Base-by-base conservation (phyloP, 2,329 filamentous ascomycete species). In the Dactylellina leptospora region DNA sequence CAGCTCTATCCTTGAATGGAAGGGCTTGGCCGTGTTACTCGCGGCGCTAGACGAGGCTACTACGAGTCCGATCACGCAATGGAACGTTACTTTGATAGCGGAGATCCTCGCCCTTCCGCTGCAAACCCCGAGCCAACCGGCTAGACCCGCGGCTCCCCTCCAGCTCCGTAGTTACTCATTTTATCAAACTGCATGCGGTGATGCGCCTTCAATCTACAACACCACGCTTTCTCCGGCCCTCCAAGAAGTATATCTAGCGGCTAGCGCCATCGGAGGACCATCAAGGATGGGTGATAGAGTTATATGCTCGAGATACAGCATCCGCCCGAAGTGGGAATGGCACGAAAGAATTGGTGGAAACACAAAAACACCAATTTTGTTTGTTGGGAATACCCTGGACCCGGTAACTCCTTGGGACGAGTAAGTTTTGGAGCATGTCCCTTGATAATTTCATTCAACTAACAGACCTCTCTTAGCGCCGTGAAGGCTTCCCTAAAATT, bases 241-340 rank as follows among this genome's bases (percentile, higher is more conserved):
- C 16, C 3, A 18, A 30, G 38, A 60, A n/a, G 40, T 45, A 1
- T 69, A 60, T 23, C 13, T 47, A 2, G 30, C 27, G 13, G 11
- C 28, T 1, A 61, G 56, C 20, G 30, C 16, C n/a, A n/a, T 70
- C 9, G 33, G 36, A 1, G 56, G 56, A 11, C 28, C 44, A 10
- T 22, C 51, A 3, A 40, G 64, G 45, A 8, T 61, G 16, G 6
- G 42, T 16, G 55, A 45, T n/a, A 61, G 48, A 22, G 28, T 50
- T 20, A 44, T 50, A 22, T 70, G 64, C 16, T 30, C 48, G 10
- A 48, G 56, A 38, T 70, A 36, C 9, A 13, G 36, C 1, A 61
- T 56, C n/a, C 47, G 64, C 1, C 64, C 64, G 1, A 56, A 48
- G 20, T 70, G 64, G 64, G 64, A 70, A n/a, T 70, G 55, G 56